A percentile compares a stretch with the other conserved stretches of the same genome.
These are phyloP conservation scores for Anthostomella pinea DNA, from an alignment of 2,329 filamentous ascomycete genomes.

Conservation along the genomic window DNA sequence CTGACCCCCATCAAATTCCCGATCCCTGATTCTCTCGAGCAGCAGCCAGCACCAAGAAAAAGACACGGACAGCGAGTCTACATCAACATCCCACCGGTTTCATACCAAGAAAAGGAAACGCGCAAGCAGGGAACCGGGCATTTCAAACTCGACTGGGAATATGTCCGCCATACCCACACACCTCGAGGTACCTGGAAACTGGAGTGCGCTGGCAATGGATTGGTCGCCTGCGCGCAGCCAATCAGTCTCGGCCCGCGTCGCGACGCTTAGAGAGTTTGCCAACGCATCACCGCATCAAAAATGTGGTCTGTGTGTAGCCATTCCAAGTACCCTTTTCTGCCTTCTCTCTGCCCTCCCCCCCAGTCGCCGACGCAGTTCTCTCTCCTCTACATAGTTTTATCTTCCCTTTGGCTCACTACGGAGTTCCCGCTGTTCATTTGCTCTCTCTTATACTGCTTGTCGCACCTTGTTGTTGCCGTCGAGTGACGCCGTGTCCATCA, in stretches of 20 bases:
- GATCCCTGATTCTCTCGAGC: too few relatives aligned
- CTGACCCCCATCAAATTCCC: too few relatives aligned
- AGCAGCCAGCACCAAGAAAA: too few relatives aligned
- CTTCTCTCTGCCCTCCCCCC: conserved; percentile 24
- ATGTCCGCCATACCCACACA: too few relatives aligned
- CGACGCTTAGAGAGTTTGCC: conserved; percentile 32
- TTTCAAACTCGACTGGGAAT: too few relatives aligned
- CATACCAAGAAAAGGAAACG: conserved; percentile 3
- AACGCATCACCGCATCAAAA: conserved; percentile 35
- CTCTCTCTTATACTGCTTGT: background rate
- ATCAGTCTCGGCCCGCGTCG: conserved; percentile 28
- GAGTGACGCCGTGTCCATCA: conserved; percentile 13
- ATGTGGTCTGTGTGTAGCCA: conserved; percentile 34
- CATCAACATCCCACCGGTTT: conserved; percentile 1
- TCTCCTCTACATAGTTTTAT: conserved; percentile 8
- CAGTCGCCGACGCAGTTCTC: conserved; percentile 20
- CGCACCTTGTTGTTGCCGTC: conserved; percentile 7
- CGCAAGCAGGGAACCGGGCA: too few relatives aligned
- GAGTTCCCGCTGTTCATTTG: conserved; percentile 1
- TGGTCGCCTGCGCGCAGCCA: too few relatives aligned
- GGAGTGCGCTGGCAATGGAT: conserved; percentile 25
- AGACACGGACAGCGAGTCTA: background rate
- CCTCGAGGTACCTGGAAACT: conserved; percentile 26
- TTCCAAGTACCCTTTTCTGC: conserved; percentile 28
- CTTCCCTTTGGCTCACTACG: background rate